Base-by-base conservation (phyloP, 345 rosid species). In the Lepidium aucheri region DNA sequence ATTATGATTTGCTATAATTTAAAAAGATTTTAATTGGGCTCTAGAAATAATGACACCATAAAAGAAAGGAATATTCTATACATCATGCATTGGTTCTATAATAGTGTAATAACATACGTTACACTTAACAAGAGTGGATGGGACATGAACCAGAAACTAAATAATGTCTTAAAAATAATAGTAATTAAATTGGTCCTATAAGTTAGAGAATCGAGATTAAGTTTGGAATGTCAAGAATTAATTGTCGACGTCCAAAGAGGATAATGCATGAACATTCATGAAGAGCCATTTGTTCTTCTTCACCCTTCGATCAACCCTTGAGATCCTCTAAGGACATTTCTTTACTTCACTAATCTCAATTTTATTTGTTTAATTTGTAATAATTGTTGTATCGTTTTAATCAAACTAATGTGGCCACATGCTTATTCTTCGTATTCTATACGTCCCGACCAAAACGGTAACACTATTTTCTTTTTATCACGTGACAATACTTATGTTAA, bases 231-330 rank as follows among this genome's bases (percentile, higher is more conserved):
- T 64, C 69, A 63, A 71, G 9, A 53, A 6, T 0, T 26, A 26
- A 26, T 17, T 46, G 63, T 36, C n/a, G 46, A 63, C 57, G 75
- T 39, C 47, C 43, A 55, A 46, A 44, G 22, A 5, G 43, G 52
- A 71, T 39, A 55, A 55, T 71, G 75, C 75, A 73, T 73, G 60
- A 65, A 58, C 71, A 65, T 57, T 57, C 39, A 65, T 58, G 62
- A 73, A 58, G 61, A 58, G 67, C 32, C 76, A 50, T 38, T 28
- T 28, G 53, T 64, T 59, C 59, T 39, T 72, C 26, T 28, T 64
- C 51, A 72, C 52, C 20, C 12, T 54, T 63, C 13, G 18, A 63
- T 70, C 59, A 56, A 20, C 75, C 46, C 22, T 65, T 72, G 71
- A 65, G 71, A 24, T 42, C 24, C 53, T 41, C 17, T 41, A 58